phyloP scores from a whole-genome alignment of 169 alveolate genomes.

The Plasmodium knowlesi region DNA sequence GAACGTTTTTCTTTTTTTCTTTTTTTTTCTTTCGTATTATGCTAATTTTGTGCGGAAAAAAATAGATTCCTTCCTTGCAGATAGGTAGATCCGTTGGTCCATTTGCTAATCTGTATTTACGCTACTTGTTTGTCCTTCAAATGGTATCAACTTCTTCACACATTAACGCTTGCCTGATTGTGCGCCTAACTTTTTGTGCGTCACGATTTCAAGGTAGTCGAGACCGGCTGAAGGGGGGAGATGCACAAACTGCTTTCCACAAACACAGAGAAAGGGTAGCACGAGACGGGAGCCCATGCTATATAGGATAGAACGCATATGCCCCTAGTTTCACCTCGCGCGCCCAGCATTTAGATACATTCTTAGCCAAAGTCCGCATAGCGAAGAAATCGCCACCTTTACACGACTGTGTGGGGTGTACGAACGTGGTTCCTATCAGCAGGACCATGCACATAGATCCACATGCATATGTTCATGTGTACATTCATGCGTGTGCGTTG shows the following conservation, averaged over 20 bases:
- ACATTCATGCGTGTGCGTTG: not conserved
- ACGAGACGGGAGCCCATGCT: not conserved
- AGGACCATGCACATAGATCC: not conserved
- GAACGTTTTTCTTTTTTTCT: not conserved
- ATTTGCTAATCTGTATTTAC: not conserved
- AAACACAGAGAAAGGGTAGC: not conserved
- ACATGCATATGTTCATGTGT: not conserved
- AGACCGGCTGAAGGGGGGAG: not conserved
- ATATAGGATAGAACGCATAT: not conserved
- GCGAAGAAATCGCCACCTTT: not conserved
- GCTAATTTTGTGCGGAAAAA: not conserved
- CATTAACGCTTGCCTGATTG: not conserved
- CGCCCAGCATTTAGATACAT: not conserved
- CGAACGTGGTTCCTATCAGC: not conserved
- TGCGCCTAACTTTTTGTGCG: not conserved
- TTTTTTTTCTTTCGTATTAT: not conserved
- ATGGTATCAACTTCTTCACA: not conserved
- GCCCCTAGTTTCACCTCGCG: not conserved
- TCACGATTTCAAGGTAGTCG: not conserved
- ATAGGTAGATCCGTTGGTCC: no score
- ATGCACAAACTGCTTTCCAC: not conserved
- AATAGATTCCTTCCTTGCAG: not conserved
- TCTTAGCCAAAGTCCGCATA: not conserved
- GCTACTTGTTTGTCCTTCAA: not conserved
- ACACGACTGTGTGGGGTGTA: not conserved